Percentiles rank a stretch among this genome's conserved stretches.
Evolutionary conservation across 2,329 filamentous ascomycete genomes (phyloP).

Genomic region (Zelopaecilomyces penicillatus): DNA sequence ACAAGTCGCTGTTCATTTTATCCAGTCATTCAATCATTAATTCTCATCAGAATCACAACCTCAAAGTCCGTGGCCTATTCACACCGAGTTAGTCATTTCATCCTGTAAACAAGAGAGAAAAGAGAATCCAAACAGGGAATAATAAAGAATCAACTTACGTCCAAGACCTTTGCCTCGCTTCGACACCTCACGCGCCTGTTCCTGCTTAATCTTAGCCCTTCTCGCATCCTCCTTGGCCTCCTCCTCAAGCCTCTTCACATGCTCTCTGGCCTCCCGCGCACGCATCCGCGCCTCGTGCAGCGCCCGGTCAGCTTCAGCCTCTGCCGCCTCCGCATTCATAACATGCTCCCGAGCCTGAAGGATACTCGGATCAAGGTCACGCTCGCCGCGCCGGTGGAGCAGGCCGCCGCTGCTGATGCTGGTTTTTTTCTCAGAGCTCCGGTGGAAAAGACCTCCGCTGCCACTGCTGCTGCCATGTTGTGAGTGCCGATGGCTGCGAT

Average conservation of each 20-base stretch:
- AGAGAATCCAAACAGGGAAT: neutral
- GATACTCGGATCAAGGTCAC: slow-evolving; percentile 54
- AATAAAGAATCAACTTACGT: slow-evolving; percentile 31
- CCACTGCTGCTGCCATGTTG: neutral
- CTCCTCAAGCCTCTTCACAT: slow-evolving; percentile 53
- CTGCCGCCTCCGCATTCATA: slow-evolving; percentile 52
- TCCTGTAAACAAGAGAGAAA: no score
- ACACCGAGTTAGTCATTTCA: no score
- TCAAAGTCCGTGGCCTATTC: no score
- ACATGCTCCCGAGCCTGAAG: slow-evolving; percentile 53
- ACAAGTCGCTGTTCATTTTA: no score
- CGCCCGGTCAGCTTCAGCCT: slow-evolving; percentile 57
- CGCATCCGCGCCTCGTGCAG: slow-evolving; percentile 48
- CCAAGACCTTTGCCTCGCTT: slow-evolving; percentile 64
- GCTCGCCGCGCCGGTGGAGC: slow-evolving; percentile 34
- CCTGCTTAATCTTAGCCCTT: slow-evolving; percentile 59
- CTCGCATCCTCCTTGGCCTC: slow-evolving; percentile 59
- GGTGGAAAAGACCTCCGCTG: slow-evolving; percentile 10
- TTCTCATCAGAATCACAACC: no score
- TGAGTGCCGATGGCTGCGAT: no score
- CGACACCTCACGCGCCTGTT: slow-evolving; percentile 54
- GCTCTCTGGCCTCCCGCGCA: slow-evolving; percentile 54
- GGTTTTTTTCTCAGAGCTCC: slow-evolving; percentile 3
- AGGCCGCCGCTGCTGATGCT: slow-evolving; percentile 16
- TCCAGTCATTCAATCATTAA: no score